These are phyloP conservation scores for Podospora fimiseda DNA, from an alignment of 495 filamentous ascomycete species.

Conservation along the genomic window DNA sequence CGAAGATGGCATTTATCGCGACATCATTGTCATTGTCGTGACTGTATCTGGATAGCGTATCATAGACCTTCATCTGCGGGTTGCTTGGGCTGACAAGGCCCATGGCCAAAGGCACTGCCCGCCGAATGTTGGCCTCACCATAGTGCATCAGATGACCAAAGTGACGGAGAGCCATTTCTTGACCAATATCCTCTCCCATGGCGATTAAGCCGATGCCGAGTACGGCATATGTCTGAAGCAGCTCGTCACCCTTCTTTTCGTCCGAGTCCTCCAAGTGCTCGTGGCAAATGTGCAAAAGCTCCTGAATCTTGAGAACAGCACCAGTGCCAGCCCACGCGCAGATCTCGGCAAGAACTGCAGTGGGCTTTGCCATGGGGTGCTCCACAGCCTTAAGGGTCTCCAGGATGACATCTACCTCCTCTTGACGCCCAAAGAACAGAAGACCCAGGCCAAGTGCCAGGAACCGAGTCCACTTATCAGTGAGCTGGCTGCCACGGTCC, in stretches of 20 bases:
- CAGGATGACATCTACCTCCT: constrained; percentile 91
- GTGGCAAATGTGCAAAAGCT: constrained; percentile 93
- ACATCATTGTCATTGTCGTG: constrained; percentile 99
- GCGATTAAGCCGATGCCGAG: constrained; percentile 88
- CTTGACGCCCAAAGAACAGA: constrained; percentile 91
- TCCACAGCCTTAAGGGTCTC: constrained; percentile 94
- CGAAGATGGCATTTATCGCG: constrained; percentile 96
- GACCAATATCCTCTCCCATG: constrained; percentile 97
- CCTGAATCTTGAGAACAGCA: constrained; percentile 92
- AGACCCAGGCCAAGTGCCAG: constrained; percentile 91
- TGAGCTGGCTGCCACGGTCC: constrained; percentile 76
- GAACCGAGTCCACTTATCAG: constrained; percentile 97
- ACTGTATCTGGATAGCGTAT: constrained; percentile 94
- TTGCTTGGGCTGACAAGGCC: constrained; percentile 93
- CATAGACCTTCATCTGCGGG: constrained; percentile 99
- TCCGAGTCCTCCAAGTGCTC: constrained; percentile 89
- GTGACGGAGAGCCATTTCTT: constrained; percentile 96
- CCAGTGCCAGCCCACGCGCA: constrained; percentile 98
- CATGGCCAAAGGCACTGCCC: constrained; percentile 96
- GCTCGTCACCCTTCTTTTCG: constrained; percentile 87
- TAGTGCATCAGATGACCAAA: constrained; percentile 99
- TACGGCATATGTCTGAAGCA: constrained; percentile 92
- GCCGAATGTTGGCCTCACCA: constrained; percentile 92
- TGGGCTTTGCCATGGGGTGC: constrained; percentile 89
- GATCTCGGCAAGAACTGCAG: constrained; percentile 83